Evolutionary conservation across 352 stramenopile species (phyloP).

Genomic region (Globisporangium middletonii): DNA sequence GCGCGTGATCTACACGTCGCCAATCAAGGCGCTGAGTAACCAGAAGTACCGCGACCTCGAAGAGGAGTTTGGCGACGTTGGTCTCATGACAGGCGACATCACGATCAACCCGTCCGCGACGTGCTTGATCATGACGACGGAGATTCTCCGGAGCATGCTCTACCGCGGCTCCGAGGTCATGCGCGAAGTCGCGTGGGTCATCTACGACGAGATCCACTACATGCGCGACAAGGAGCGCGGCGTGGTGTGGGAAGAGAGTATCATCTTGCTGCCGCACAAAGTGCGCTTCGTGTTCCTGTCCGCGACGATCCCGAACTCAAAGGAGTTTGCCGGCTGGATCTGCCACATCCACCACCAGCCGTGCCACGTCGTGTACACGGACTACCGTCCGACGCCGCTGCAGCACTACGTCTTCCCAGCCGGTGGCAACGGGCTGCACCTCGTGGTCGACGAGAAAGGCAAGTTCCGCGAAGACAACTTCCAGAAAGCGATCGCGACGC

Average conservation of each 20-base stretch:
- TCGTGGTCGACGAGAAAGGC: slow-evolving; percentile 99
- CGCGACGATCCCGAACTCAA: slow-evolving; percentile 98
- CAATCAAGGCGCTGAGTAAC: slow-evolving; percentile 99
- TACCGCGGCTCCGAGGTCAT: slow-evolving; percentile 98
- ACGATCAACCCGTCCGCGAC: slow-evolving; percentile 98
- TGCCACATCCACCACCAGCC: slow-evolving; percentile 98
- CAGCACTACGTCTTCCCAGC: slow-evolving; percentile 99
- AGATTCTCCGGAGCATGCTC: slow-evolving; percentile 98
- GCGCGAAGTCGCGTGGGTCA: slow-evolving; percentile 97
- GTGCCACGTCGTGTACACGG: slow-evolving; percentile 99
- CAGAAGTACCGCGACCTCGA: slow-evolving; percentile 99
- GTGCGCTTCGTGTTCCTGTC: slow-evolving; percentile 99
- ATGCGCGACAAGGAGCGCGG: slow-evolving; percentile 98
- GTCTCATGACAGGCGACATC: slow-evolving; percentile 99
- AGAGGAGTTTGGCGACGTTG: slow-evolving; percentile 93
- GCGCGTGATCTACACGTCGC: slow-evolving; percentile 98
- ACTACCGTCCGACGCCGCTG: slow-evolving; percentile 98
- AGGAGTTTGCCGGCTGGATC: slow-evolving; percentile 97
- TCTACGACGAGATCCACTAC: slow-evolving; percentile 99
- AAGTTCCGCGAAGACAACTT: slow-evolving; percentile 99
- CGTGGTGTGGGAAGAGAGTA: slow-evolving; percentile 98
- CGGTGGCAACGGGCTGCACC: slow-evolving; percentile 94
- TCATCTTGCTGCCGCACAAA: slow-evolving; percentile 98
- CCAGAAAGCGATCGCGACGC: slow-evolving; percentile 86
- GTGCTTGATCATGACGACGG: slow-evolving; percentile 97